phyloP scores from a whole-genome alignment of 768 basidiomycete genomes.

The Leccinum boreale region DNA sequence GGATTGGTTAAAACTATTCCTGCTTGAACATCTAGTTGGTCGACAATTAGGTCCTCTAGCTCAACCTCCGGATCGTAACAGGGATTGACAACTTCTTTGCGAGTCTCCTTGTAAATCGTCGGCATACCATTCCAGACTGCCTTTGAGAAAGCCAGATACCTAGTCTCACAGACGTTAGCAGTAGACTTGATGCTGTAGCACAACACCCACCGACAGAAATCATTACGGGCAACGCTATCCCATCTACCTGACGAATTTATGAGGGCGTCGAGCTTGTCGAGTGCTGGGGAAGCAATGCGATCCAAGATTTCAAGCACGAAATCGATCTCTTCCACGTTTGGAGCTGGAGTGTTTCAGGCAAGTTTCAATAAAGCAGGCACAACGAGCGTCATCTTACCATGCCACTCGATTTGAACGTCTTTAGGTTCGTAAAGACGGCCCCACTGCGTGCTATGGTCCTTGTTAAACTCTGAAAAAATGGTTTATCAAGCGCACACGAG shows the following conservation, averaged over 20 bases:
- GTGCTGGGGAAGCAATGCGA: constrained; percentile 58
- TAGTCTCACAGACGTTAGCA: constrained; percentile 19
- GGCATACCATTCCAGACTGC: constrained; percentile 78
- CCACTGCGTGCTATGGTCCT: constrained; percentile 68
- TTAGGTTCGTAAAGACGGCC: constrained; percentile 73
- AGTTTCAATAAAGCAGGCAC: constrained; percentile 4
- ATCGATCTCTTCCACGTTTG: constrained; percentile 57
- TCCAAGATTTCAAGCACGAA: constrained; percentile 80
- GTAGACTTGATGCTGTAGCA: background rate
- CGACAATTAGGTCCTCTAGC: constrained; percentile 64
- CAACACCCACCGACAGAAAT: constrained; percentile 71
- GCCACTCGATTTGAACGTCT: constrained; percentile 88
- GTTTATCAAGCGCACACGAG: background rate
- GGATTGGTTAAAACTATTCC: constrained; percentile 75
- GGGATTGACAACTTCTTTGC: constrained; percentile 54
- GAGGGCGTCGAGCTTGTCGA: constrained; percentile 65
- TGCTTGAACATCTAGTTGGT: constrained; percentile 63
- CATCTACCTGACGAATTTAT: constrained; percentile 52
- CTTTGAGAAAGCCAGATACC: constrained; percentile 67
- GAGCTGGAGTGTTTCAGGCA: constrained; percentile 35
- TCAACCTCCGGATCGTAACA: constrained; percentile 63
- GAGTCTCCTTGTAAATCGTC: constrained; percentile 57
- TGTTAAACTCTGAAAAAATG: constrained; percentile 52
- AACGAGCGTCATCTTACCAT: constrained; percentile 43
- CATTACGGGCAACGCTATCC: constrained; percentile 67